Percentiles rank a stretch among this genome's conserved stretches.
phyloP scores from a whole-genome alignment of 169 alveolate species.

The Plasmodium yoelii region DNA sequence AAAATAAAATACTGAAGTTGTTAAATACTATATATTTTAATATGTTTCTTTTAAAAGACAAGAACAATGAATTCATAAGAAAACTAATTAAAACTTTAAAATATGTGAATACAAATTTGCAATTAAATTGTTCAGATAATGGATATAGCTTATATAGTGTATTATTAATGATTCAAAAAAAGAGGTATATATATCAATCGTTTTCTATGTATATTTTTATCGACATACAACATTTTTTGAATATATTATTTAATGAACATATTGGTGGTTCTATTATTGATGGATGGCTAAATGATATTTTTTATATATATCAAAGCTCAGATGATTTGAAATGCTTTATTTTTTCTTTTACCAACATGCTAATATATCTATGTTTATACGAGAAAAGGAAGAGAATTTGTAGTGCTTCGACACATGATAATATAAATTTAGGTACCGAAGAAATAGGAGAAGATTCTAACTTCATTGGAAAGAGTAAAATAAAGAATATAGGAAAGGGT shows the following conservation, averaged over 20 bases:
- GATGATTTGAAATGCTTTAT: conserved; percentile 65
- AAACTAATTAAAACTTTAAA: conserved; percentile 40
- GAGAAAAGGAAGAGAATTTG: conserved; percentile 7
- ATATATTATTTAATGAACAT: conserved; percentile 18
- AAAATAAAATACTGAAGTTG: conserved; percentile 22
- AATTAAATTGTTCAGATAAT: conserved; percentile 26
- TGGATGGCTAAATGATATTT: conserved; percentile 65
- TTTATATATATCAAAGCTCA: conserved; percentile 66
- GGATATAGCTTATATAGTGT: conserved; percentile 14
- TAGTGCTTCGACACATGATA: not conserved
- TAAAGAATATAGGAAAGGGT: not conserved
- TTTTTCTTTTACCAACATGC: conserved; percentile 34
- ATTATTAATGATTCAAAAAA: conserved; percentile 54
- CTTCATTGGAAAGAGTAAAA: not conserved
- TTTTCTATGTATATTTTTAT: conserved; percentile 51
- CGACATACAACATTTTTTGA: conserved; percentile 47
- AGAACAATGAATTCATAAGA: conserved; percentile 38
- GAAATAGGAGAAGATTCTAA: not conserved
- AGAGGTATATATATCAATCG: conserved; percentile 65
- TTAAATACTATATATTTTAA: conserved; percentile 57
- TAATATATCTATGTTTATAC: conserved; percentile 58
- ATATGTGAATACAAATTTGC: conserved; percentile 28
- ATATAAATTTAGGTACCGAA: not conserved
- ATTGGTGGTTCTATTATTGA: conserved; percentile 25
- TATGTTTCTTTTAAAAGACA: conserved; percentile 51